Evolutionary conservation across 2,329 filamentous ascomycete species (phyloP), one percentile per base, ranked within the genome.

Genomic region (Pyricularia sp.): DNA sequence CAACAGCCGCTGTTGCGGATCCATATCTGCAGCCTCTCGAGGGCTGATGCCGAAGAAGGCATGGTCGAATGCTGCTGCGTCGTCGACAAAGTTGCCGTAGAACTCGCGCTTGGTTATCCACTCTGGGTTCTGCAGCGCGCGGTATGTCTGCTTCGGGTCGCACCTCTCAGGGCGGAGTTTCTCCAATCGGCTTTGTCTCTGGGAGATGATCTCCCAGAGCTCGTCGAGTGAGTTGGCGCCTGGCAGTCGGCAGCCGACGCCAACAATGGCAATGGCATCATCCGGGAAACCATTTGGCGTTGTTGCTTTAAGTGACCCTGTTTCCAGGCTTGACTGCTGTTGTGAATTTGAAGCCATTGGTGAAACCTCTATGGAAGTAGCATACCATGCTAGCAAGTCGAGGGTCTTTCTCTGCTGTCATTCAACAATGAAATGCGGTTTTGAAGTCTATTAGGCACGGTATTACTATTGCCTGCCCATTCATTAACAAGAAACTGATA

Each of bases 51-150:
- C 30, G 30, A 31, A 31, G 30, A 31, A 31, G 30, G 79, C 75
- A 28, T 79, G 73, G 70, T 83, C 81, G 67, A 81, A 81, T 2
- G 69, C 67, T 33, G 75, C 74, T 26, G 64, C 26, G 50, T 73
- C 72, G n/a, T 68, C 63, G 2, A 77, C 20, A 64, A 76, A 74
- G 69, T 75, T 76, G 33, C 71, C 75, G 58, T 67, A 75, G 67
- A 73, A 77, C 63, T 72, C 75, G 17, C 73, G 71, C 61, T 26
- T 26, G 42, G 42, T 12, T 55, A 55, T 20, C 42, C 42, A 64
- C 23, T 64, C 28, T 30, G 23, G 23, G 61, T 20, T 25, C 17
- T 64, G 61, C 28, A 30, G 10, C 3, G 23, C 61, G 23, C 61
- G 61, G 61, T 26, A 64, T 25, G 23, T 64, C 23, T 25, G 23